phyloP scores from a whole-genome alignment of 345 rosid genomes.

The Eucalyptus marginata region DNA sequence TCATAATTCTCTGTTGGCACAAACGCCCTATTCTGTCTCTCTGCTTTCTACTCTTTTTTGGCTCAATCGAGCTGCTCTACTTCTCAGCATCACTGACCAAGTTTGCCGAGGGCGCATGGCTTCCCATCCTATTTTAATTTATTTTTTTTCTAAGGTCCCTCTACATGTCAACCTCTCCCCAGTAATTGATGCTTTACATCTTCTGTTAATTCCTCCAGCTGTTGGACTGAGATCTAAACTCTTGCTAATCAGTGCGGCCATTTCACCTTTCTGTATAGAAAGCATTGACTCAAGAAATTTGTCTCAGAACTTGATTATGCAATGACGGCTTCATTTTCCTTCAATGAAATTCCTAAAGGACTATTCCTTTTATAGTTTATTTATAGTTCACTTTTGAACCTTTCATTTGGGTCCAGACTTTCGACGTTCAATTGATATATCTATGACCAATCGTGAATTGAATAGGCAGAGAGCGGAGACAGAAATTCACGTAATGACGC shows the following conservation, averaged over 20 bases:
- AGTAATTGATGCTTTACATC: not conserved
- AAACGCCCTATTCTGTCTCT: conserved; percentile 75
- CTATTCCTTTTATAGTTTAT: no score
- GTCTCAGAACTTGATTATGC: not conserved
- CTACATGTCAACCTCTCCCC: not conserved
- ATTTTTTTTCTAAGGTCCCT: not conserved
- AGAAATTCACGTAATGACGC: no score
- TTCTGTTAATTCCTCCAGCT: not conserved
- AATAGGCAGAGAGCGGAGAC: no score
- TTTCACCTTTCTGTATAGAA: not conserved
- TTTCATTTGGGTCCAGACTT: no score
- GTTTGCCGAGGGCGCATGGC: conserved; percentile 98
- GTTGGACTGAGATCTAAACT: not conserved
- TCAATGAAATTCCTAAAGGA: not conserved
- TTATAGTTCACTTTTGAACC: no score
- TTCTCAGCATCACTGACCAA: conserved; percentile 97
- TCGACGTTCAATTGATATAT: no score
- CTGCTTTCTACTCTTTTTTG: conserved; percentile 70
- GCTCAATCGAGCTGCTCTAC: conserved; percentile 65
- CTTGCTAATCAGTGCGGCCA: not conserved
- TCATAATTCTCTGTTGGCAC: conserved; percentile 89
- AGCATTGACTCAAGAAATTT: not conserved
- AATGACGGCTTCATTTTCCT: not conserved
- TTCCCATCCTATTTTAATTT: conserved; percentile 33
- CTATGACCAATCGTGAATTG: no score